Evolutionary conservation across 768 basidiomycete genomes (phyloP), one percentile per base, ranked within the genome.

Genomic region (Macrolepiota albuminosa): DNA sequence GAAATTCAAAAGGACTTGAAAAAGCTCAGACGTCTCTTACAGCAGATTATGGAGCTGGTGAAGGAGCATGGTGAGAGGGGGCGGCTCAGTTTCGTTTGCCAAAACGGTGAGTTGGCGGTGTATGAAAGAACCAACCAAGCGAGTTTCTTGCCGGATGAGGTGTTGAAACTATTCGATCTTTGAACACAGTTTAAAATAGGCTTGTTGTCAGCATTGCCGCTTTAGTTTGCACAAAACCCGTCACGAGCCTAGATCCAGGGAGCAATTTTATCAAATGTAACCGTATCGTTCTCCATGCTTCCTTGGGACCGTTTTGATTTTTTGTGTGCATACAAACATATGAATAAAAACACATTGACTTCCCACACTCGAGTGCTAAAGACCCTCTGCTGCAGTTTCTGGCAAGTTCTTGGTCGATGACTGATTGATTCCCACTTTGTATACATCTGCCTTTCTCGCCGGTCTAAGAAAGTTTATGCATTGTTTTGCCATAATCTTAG

Each of bases 1-100:
- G 59, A 70, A n/a, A 49, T 62, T 7, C 77, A 76, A 66, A 68
- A 67, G 13, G 70, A 69, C 45, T 61, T 77, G 56, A 76, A 72
- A 64, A 77, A 70, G 61, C 63, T 81, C 49, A 65, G 78, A 61
- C 71, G 71, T 67, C 68, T 76, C 59, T 68, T 80, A 58, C 68
- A 73, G 52, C 61, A 72, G 9, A 82, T 90, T 36, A 74, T 80
- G 65, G 71, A 76, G 24, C 65, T 81, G 10, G 83, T 82, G 36
- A 69, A 82, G 51, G 75, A 79, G 58, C 76, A 83, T 61, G 87
- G 85, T 4, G 73, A 78, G 63, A 73, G 75, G 2, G 82, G 79
- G 0, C 73, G 82, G 10, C 66, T 90, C 36, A 84, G 79, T 65
- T 66, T 90, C 54, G 84, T 89, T 21, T 84, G 77, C 58, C 69